A percentile compares a stretch with the other conserved stretches of the same genome.
These are phyloP conservation scores for Aspergillus sp. DNA, from an alignment of 2,329 filamentous ascomycete genomes.

Conservation along the genomic window DNA sequence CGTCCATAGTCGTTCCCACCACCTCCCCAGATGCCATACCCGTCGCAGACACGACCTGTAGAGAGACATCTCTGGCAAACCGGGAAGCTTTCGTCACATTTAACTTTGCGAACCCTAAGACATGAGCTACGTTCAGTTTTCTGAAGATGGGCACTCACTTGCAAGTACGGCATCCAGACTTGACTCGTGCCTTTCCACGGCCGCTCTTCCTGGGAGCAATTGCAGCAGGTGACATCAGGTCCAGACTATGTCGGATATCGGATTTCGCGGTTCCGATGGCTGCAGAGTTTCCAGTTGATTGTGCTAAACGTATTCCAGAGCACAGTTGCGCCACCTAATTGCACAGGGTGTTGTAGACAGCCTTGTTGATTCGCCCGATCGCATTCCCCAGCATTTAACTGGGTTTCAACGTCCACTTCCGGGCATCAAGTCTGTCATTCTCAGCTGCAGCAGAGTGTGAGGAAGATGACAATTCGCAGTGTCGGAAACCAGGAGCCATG, in stretches of 20 bases:
- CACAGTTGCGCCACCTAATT: neutral
- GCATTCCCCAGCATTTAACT: neutral
- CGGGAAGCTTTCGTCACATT: conserved; percentile 16
- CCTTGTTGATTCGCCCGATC: neutral
- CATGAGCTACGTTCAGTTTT: neutral
- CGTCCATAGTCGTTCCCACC: conserved; percentile 33
- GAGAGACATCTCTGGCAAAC: conserved; percentile 10
- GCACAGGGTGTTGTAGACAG: neutral
- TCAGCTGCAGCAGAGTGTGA: neutral
- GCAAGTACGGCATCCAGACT: conserved; percentile 17
- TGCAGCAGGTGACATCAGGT: neutral
- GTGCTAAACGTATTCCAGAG: neutral
- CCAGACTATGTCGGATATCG: neutral
- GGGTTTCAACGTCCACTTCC: neutral
- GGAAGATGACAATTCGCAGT: neutral
- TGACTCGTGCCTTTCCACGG: conserved; percentile 2
- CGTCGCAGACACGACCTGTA: conserved; percentile 30
- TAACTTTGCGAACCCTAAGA: conserved; percentile 13
- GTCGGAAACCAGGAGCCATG: neutral
- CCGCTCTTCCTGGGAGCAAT: neutral
- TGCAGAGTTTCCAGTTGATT: neutral
- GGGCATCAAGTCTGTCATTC: neutral
- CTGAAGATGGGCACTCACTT: conserved; percentile 3
- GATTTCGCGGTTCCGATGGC: neutral
- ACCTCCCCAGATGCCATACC: conserved; percentile 50